Conservation (phyloP, 257 asterid species). For the Eustoma russellianum region DNA sequence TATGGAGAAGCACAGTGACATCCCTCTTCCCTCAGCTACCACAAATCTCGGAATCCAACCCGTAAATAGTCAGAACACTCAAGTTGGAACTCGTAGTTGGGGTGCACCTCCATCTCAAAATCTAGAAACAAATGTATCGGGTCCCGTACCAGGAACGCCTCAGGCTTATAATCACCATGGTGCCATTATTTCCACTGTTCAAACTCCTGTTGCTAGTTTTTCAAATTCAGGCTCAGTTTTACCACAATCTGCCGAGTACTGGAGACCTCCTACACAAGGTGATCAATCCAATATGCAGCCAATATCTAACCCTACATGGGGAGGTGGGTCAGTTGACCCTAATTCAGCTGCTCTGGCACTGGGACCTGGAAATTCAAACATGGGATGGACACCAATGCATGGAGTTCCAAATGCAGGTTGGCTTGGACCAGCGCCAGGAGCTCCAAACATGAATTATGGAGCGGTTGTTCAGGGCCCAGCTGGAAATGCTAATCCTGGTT, state of each 20-base stretch:
- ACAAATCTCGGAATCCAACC: constrained; percentile 29
- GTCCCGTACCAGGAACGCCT: constrained; percentile 31
- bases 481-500: constrained; percentile 37
- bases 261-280: constrained; percentile 46
- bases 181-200: constrained; percentile 28
- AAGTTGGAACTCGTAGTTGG: constrained; percentile 32
- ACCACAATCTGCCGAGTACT: constrained; percentile 46
- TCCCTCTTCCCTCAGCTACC: constrained; percentile 10
- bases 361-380: constrained; percentile 42
- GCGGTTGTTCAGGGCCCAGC: constrained; percentile 41
- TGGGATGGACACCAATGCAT: constrained; percentile 55
- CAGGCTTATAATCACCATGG: constrained; percentile 49
- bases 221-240: constrained; percentile 31
- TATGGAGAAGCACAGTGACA: constrained; percentile 32
- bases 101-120: constrained; percentile 20
- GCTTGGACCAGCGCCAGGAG: constrained; percentile 39
- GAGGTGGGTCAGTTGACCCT: constrained; percentile 33
- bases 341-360: constrained; percentile 23
- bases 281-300: constrained; percentile 51
- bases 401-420: constrained; percentile 59
- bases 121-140: constrained; percentile 19
- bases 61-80: constrained; percentile 37
- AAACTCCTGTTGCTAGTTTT: constrained; percentile 41
- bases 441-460: constrained; percentile 46
- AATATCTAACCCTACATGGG: constrained; percentile 44